These are phyloP conservation scores for Sporothrix pallida DNA, from an alignment of 2,329 filamentous ascomycete species.

Conservation along the genomic window DNA sequence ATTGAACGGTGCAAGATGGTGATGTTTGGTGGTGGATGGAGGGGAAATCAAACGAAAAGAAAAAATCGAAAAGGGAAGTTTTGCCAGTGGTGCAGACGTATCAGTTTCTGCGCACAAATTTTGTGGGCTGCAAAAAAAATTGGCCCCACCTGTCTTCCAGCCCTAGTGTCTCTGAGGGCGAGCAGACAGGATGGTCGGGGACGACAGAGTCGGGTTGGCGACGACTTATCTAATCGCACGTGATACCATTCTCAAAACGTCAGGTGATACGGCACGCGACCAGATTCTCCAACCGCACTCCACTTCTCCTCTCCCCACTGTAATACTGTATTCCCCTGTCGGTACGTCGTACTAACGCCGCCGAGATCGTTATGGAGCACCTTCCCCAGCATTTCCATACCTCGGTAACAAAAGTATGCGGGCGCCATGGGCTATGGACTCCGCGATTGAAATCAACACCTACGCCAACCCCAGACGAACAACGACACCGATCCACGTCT, in stretches of 20 bases:
- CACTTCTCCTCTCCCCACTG: not conserved
- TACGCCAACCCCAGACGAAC: slow-evolving; percentile 38
- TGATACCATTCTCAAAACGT: not conserved
- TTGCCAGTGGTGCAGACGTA: slow-evolving; percentile 27
- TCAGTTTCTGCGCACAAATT: slow-evolving; percentile 40
- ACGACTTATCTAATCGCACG: slow-evolving; percentile 25
- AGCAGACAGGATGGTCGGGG: slow-evolving; percentile 43
- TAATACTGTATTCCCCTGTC: no score
- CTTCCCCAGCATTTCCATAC: slow-evolving; percentile 26
- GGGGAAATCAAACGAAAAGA: slow-evolving; percentile 41
- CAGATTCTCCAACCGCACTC: not conserved
- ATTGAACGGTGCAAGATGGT: slow-evolving; percentile 40
- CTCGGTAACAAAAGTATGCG: slow-evolving; percentile 33
- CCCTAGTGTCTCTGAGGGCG: slow-evolving; percentile 41
- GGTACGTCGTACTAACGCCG: not conserved
- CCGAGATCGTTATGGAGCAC: slow-evolving; percentile 11
- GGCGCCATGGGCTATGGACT: not conserved
- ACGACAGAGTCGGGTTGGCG: slow-evolving; percentile 39
- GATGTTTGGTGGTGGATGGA: slow-evolving; percentile 45
- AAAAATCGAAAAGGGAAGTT: slow-evolving; percentile 30
- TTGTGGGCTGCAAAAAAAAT: slow-evolving; percentile 46
- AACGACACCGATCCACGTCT: slow-evolving; percentile 12
- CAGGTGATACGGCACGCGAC: slow-evolving; percentile 25
- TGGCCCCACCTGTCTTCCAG: slow-evolving; percentile 42
- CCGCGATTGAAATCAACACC: slow-evolving; percentile 37